These are phyloP conservation scores for Botrytis paeoniae DNA, from an alignment of 2,329 filamentous ascomycete species.

Conservation along the genomic window DNA sequence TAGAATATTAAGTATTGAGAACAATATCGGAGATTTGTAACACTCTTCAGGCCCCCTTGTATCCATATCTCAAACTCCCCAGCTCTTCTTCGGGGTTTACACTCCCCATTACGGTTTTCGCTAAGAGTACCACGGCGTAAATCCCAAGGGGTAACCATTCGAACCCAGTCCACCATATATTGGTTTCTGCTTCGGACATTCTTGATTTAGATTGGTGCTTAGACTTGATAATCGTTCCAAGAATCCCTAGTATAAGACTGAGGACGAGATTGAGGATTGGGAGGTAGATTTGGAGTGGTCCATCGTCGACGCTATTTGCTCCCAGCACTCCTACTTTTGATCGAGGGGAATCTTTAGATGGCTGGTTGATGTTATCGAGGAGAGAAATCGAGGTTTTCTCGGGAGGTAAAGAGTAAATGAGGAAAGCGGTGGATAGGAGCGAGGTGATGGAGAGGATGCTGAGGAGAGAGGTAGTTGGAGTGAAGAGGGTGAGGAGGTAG, in stretches of 20 bases:
- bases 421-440: constrained; percentile 59
- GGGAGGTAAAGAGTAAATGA: constrained; percentile 55
- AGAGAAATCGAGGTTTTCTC: constrained; percentile 50
- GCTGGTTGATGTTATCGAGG: constrained; percentile 42
- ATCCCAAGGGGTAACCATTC: constrained; percentile 55
- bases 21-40: background rate
- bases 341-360: background rate
- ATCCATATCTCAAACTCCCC: constrained; percentile 59
- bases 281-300: constrained; percentile 56
- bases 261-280: constrained; percentile 59
- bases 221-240: constrained; percentile 36
- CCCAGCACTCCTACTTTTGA: background rate
- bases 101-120: constrained; percentile 63
- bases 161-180: constrained; percentile 43
- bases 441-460: constrained; percentile 60
- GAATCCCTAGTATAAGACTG: constrained; percentile 50
- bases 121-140: constrained; percentile 57
- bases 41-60: constrained; percentile 58
- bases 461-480: constrained; percentile 36
- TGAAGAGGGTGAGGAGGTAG: constrained; percentile 51
- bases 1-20: background rate
- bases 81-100: constrained; percentile 66
- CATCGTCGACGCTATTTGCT: constrained; percentile 25
- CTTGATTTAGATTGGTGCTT: constrained; percentile 9
- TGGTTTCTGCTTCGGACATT: constrained; percentile 26